Evolutionary conservation across 805 yeast genomes (phyloP).

Genomic region (Maudiozyma turicensis): DNA sequence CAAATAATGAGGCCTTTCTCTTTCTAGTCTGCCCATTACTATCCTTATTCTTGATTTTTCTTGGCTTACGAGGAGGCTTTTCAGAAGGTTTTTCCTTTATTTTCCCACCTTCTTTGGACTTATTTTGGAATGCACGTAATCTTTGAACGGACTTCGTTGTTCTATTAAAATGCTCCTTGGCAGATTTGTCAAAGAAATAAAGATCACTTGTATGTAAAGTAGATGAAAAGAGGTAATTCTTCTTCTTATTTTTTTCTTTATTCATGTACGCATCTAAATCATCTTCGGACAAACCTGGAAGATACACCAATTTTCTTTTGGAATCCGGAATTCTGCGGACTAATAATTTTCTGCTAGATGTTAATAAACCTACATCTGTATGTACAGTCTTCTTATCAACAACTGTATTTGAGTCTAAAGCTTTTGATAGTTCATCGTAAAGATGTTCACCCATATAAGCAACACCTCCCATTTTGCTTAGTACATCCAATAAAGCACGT

Average conservation of each 20-base stretch:
- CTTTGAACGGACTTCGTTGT: conserved; percentile 26
- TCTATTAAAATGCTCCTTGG: conserved; percentile 22
- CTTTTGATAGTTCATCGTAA: conserved; percentile 33
- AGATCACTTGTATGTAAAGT: conserved; percentile 25
- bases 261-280: conserved; percentile 13
- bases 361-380: conserved; percentile 33
- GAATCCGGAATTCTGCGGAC: conserved; percentile 12
- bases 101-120: neutral
- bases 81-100: too few species aligned
- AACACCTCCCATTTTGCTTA: conserved; percentile 39
- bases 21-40: neutral
- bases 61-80: neutral
- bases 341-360: conserved; percentile 15
- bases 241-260: conserved; percentile 23
- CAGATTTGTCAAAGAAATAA: conserved; percentile 27
- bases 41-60: neutral
- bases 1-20: conserved; percentile 1
- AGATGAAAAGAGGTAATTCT: conserved; percentile 13
- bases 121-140: conserved; percentile 21
- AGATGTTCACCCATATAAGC: conserved; percentile 35
- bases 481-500: conserved; percentile 33
- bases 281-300: conserved; percentile 16
- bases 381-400: conserved; percentile 47
- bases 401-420: conserved; percentile 31
- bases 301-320: conserved; percentile 15